phyloP scores from a whole-genome alignment of 768 basidiomycete genomes.

The Hysterangium stoloniferum region DNA sequence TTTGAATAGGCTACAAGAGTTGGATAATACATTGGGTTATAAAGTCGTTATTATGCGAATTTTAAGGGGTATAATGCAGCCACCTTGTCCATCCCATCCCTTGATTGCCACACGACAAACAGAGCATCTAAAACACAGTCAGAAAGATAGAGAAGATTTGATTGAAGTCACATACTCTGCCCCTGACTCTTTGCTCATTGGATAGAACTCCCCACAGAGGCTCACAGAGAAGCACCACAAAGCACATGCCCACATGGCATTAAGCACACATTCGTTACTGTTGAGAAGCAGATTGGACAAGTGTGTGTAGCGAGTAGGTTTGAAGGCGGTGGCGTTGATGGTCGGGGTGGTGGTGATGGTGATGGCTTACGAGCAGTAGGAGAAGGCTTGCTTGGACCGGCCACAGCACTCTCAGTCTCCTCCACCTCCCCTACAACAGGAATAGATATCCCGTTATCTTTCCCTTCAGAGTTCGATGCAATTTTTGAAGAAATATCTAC shows the following conservation, averaged over 20 bases:
- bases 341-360: not conserved
- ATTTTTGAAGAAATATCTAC: too few species aligned
- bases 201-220: conserved; percentile 56
- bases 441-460: too few species aligned
- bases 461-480: too few species aligned
- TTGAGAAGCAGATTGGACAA: conserved; percentile 75
- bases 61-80: conserved; percentile 41
- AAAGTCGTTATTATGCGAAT: conserved; percentile 8
- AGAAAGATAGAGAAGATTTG: not conserved
- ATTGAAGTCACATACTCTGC: conserved; percentile 30
- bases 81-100: conserved; percentile 65
- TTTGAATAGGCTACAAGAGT: too few species aligned
- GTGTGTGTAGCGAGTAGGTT: conserved; percentile 50
- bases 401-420: not conserved
- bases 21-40: too few species aligned
- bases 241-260: conserved; percentile 78
- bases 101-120: conserved; percentile 61
- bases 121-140: conserved; percentile 41
- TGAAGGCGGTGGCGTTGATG: conserved; percentile 1
- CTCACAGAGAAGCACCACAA: conserved; percentile 70
- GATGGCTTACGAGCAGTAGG: not conserved
- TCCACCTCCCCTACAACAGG: too few species aligned
- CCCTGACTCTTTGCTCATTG: conserved; percentile 30
- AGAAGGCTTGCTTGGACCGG: not conserved
- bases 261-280: conserved; percentile 66